Conservation (phyloP, 1,284 basidiomycete genomes). For the Cystobasidium sp. region DNA sequence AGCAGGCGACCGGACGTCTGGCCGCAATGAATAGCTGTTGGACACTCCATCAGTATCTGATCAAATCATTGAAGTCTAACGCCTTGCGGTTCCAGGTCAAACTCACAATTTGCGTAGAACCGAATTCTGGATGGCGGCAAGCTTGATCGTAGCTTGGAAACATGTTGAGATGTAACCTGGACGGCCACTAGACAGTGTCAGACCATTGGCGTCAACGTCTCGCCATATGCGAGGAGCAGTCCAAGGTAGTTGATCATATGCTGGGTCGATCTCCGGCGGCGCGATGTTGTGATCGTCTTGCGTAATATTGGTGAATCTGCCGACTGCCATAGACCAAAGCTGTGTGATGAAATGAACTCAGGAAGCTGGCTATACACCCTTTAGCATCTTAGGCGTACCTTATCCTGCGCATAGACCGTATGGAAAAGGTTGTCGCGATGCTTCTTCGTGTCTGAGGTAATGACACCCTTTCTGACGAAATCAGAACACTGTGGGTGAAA, state of each 20-base stretch:
- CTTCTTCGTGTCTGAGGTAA: conserved; percentile 49
- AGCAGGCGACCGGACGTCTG: conserved; percentile 20
- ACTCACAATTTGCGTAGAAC: conserved; percentile 24
- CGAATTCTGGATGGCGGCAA: conserved; percentile 47
- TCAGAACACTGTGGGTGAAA: conserved; percentile 51
- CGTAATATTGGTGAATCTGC: conserved; percentile 46
- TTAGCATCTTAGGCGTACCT: conserved; percentile 44
- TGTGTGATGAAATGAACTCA: conserved; percentile 14
- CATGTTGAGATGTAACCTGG: conserved; percentile 45
- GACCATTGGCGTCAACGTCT: conserved; percentile 30
- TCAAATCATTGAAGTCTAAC: neutral
- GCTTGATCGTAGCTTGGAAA: conserved; percentile 46
- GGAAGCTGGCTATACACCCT: neutral
- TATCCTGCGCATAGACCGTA: conserved; percentile 51
- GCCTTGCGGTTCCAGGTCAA: neutral
- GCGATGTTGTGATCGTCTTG: conserved; percentile 49
- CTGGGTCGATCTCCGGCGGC: conserved; percentile 47
- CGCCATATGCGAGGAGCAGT: conserved; percentile 13
- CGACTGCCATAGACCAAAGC: conserved; percentile 53
- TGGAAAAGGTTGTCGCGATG: conserved; percentile 52
- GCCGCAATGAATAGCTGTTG: conserved; percentile 19
- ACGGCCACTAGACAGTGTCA: conserved; percentile 14
- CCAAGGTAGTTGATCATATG: conserved; percentile 47
- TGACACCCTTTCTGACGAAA: conserved; percentile 52
- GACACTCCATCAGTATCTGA: neutral